phyloP scores from a whole-genome alignment of 805 yeast genomes.

The Hanseniaspora nectarophila region DNA sequence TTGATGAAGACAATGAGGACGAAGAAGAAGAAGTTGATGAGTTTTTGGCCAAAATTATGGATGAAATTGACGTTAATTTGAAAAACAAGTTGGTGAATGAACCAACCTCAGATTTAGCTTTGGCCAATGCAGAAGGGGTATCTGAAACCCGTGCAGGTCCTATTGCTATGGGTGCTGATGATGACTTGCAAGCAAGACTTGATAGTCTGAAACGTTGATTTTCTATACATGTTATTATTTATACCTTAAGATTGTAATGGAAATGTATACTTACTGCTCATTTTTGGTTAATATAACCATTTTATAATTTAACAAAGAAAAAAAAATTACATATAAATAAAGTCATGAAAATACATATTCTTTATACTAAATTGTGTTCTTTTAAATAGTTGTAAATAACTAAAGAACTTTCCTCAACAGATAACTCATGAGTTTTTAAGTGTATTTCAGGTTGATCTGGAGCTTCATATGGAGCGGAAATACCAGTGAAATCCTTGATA shows the following conservation, averaged over 20 bases:
- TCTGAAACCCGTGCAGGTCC: constrained; percentile 25
- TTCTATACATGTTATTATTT: background rate
- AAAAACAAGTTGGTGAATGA: constrained; percentile 36
- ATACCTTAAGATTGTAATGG: no score
- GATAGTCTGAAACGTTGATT: constrained; percentile 56
- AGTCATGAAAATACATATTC: background rate
- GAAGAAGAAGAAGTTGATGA: constrained; percentile 87
- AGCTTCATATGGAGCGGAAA: constrained; percentile 90
- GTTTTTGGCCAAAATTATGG: constrained; percentile 79
- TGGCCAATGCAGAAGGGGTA: constrained; percentile 14
- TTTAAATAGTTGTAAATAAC: constrained; percentile 56
- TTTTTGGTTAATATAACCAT: no score
- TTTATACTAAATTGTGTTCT: constrained; percentile 31
- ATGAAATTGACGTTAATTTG: constrained; percentile 89
- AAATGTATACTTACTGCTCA: no score
- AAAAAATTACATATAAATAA: no score
- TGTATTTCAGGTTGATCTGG: constrained; percentile 78
- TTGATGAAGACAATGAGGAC: constrained; percentile 71
- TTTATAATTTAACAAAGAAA: no score
- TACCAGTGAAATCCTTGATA: constrained; percentile 89
- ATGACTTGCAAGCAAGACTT: constrained; percentile 78
- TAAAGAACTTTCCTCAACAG: constrained; percentile 73
- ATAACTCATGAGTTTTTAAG: constrained; percentile 54
- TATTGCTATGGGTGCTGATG: constrained; percentile 59
- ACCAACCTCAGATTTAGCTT: constrained; percentile 23